Conservation (phyloP, 225 moss, liverwort and hornwort species). For the Antitrichia curtipendula region DNA sequence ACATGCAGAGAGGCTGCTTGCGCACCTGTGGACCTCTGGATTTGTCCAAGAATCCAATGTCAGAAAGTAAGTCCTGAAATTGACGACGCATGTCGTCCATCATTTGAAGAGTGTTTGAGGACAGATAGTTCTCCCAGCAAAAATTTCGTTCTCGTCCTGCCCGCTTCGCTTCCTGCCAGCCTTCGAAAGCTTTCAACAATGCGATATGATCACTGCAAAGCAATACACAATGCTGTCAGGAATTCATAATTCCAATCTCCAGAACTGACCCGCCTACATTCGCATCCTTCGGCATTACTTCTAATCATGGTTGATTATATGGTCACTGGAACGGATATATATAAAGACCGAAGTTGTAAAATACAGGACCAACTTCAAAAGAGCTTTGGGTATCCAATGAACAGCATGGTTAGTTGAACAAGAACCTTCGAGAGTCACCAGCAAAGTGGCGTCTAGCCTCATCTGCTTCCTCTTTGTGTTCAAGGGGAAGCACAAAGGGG, state of each 20-base stretch:
- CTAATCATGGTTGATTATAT: not conserved
- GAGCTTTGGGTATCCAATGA: not conserved
- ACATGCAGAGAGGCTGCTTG: not conserved
- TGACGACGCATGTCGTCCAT: conserved; percentile 98
- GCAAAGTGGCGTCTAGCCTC: conserved; percentile 78
- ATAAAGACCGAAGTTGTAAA: not conserved
- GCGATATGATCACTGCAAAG: conserved; percentile 87
- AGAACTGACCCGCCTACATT: not conserved
- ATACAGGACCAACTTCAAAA: not conserved
- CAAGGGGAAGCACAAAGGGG: conserved; percentile 93
- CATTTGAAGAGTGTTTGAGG: conserved; percentile 80
- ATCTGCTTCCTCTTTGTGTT: conserved; percentile 94
- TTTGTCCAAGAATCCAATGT: conserved; percentile 91
- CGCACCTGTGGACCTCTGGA: conserved; percentile 44
- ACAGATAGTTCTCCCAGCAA: conserved; percentile 93
- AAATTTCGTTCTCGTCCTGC: conserved; percentile 78
- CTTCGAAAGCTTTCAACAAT: conserved; percentile 72
- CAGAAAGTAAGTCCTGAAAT: conserved; percentile 81
- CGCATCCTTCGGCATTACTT: not conserved
- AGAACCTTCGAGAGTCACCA: conserved; percentile 80
- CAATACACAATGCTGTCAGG: not conserved
- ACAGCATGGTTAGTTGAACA: not conserved
- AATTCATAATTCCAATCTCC: not conserved
- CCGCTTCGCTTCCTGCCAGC: conserved; percentile 82
- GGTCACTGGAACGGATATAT: not conserved